Evolutionary conservation across 768 basidiomycete genomes (phyloP), one percentile per base, ranked within the genome.

Genomic region (Tubosaeta sp.): DNA sequence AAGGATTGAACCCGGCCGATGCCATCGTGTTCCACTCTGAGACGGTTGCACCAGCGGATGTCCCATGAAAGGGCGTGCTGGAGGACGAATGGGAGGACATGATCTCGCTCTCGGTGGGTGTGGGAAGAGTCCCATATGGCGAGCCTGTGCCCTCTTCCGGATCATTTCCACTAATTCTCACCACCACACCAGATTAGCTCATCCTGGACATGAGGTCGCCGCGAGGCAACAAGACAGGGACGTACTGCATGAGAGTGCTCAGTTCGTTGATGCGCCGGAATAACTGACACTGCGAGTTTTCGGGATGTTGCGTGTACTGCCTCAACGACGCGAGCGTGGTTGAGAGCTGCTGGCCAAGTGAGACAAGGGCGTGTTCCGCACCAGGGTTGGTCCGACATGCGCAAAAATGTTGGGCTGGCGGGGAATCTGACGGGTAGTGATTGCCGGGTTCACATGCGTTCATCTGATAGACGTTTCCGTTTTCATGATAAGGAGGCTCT

Each of bases 201-300:
- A 69, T 63, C 41, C 29, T 53, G 56, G 45, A 60, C 69, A 69
- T 33, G 68, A 68, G 68, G 68, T 35, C 43, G 60, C 67, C 68
- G 62, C 57, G 64, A 71, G 67, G 69, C 62, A 52, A 54, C 38
- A 53, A 31, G 37, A 48, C 51, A 55, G 59, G 56, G 43, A 80
- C 85, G 65, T 70, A 88, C 86, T 84, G 83, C 71, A 88, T 75
- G 31, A 85, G 68, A 62, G 75, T 78, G 63, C 76, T 75, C 32
- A 89, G 73, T 56, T 87, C 84, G 43, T 76, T 68, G 53, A 86
- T 81, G 50, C 81, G 78, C 46, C 81, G 74, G 59, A 76, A 82
- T 6, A 87, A 64, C 34, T 76, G 63, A 58, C 87, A 88, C 34
- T 68, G 70, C 5, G 81, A 67, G 47, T 78, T 76, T 19, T 77